Percentiles rank a stretch among this genome's conserved stretches.
These are phyloP conservation scores for Funneliformis mosseae DNA, from an alignment of 192 early-diverging fungal species.

Conservation along the genomic window DNA sequence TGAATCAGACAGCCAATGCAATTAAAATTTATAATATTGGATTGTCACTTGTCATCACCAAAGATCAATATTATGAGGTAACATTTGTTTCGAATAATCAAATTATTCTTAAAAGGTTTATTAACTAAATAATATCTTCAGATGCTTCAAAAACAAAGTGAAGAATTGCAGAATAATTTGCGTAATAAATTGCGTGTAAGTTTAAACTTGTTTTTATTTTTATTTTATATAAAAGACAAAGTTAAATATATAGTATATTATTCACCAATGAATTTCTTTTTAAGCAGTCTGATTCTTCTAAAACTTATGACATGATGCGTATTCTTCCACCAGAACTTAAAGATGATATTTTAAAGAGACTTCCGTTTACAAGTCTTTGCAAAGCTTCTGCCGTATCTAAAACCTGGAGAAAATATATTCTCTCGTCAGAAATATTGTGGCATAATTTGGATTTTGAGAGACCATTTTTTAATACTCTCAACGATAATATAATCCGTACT, in stretches of 20 bases:
- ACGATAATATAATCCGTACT: background rate
- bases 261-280: background rate
- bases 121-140: background rate
- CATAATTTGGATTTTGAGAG: background rate
- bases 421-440: background rate
- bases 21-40: background rate
- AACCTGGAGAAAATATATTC: constrained; percentile 2
- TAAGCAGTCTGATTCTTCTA: background rate
- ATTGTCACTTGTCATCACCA: background rate
- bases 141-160: background rate
- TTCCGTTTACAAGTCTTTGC: constrained; percentile 9
- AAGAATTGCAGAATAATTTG: background rate
- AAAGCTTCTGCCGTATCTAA: background rate
- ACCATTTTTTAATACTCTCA: background rate
- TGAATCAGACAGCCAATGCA: background rate
- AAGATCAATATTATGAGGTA: constrained; percentile 7
- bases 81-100: background rate
- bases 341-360: background rate
- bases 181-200: background rate
- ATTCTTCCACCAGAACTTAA: constrained; percentile 5
- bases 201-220: background rate
- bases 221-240: background rate
- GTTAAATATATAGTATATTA: background rate
- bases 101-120: background rate
- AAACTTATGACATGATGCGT: background rate